phyloP scores from a whole-genome alignment of 129 eudicot species.

The Kitagawia praeruptora region DNA sequence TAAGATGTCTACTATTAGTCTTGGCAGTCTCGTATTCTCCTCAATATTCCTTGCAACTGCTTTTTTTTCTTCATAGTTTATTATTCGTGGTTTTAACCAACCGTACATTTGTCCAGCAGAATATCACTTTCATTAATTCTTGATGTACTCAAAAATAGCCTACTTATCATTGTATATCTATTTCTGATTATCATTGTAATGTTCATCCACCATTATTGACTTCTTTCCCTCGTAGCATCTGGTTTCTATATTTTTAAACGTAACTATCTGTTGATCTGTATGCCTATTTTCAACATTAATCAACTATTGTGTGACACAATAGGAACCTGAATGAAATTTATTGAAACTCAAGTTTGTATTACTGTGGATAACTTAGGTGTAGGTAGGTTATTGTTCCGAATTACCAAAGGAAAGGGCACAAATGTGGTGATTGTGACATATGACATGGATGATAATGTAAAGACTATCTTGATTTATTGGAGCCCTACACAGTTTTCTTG shows the following conservation, averaged over 20 bases:
- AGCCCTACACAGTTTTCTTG: no score
- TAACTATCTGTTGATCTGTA: background rate
- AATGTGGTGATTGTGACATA: background rate
- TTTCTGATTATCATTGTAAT: background rate
- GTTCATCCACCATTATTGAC: background rate
- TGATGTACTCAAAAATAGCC: no score
- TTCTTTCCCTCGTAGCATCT: background rate
- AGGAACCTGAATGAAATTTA: background rate
- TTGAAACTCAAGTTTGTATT: background rate
- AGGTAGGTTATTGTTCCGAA: background rate
- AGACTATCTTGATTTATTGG: no score
- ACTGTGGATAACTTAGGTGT: background rate
- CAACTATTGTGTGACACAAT: background rate
- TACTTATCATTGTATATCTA: background rate
- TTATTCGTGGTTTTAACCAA: background rate
- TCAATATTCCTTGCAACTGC: background rate
- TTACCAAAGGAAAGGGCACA: background rate
- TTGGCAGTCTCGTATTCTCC: background rate
- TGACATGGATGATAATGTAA: background rate
- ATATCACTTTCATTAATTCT: no score
- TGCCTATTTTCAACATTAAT: background rate
- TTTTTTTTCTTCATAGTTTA: background rate
- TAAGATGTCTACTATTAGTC: background rate
- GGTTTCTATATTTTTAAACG: no score
- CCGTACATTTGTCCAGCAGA: no score